A percentile compares a stretch with the other conserved stretches of the same genome.
These are phyloP conservation scores for Dioscorea dumetorum DNA, from an alignment of 106 monocot species.

Conservation along the genomic window DNA sequence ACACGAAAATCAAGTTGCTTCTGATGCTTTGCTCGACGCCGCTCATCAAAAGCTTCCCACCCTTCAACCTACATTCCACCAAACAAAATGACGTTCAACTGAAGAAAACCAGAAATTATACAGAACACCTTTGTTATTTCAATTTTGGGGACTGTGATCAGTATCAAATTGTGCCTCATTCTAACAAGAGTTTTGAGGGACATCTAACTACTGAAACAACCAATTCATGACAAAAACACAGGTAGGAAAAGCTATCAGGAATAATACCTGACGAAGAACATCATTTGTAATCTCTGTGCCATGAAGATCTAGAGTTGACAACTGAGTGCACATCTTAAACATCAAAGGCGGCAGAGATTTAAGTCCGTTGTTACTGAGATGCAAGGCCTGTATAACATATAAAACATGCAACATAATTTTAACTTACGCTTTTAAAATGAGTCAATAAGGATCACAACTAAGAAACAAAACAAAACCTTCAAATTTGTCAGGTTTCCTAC, in stretches of 20 bases:
- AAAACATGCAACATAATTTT: not conserved
- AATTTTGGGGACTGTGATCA: too few relatives aligned
- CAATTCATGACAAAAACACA: not conserved
- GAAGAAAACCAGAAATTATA: too few relatives aligned
- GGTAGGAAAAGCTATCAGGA: not conserved
- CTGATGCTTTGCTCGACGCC: slow-evolving; percentile 65
- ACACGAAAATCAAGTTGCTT: slow-evolving; percentile 89
- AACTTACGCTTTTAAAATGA: not conserved
- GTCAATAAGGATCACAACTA: not conserved
- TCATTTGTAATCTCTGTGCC: slow-evolving; percentile 88
- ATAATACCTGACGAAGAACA: slow-evolving; percentile 76
- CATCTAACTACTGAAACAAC: too few relatives aligned
- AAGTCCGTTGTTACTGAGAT: slow-evolving; percentile 73
- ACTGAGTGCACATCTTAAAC: slow-evolving; percentile 64
- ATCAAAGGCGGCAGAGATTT: slow-evolving; percentile 68
- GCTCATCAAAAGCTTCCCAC: slow-evolving; percentile 88
- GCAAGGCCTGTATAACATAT: slow-evolving; percentile 37
- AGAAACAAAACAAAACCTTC: slow-evolving; percentile 57
- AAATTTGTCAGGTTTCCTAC: slow-evolving; percentile 56
- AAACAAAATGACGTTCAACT: not conserved
- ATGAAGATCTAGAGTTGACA: slow-evolving; percentile 69
- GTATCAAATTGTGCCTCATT: too few relatives aligned
- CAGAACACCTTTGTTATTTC: too few relatives aligned
- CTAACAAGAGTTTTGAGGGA: too few relatives aligned
- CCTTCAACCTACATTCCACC: slow-evolving; percentile 50